phyloP scores from a whole-genome alignment of 306 rosid species.

The Mimosa bimucronata region DNA sequence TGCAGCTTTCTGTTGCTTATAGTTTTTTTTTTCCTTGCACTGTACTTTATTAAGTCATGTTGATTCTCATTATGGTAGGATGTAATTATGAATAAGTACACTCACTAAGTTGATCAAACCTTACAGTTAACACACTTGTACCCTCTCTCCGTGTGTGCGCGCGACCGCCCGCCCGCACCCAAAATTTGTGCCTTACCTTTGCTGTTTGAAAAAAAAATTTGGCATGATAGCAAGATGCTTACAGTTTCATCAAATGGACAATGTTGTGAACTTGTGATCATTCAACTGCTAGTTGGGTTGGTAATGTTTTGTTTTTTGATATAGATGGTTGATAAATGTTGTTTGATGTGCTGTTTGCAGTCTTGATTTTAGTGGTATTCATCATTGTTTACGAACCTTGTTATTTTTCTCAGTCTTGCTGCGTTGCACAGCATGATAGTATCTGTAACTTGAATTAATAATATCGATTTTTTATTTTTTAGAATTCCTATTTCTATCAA shows the following conservation, averaged over 20 bases:
- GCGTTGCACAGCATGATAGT: conserved; percentile 2
- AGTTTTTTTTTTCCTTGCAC: not conserved
- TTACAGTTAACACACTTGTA: not conserved
- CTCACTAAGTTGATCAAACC: not conserved
- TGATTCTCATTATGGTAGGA: not conserved
- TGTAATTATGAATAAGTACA: not conserved
- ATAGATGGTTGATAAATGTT: not conserved
- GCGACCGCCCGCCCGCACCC: too few relatives aligned
- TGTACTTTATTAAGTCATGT: not conserved
- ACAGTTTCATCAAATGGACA: not conserved
- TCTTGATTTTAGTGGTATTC: not conserved
- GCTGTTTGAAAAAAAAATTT: not conserved
- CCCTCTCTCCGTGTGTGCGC: too few relatives aligned
- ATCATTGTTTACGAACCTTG: not conserved
- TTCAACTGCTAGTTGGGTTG: not conserved
- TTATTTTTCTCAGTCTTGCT: conserved; percentile 8
- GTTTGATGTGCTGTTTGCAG: not conserved
- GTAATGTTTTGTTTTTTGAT: not conserved
- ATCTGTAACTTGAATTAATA: conserved; percentile 7
- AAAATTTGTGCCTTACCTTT: not conserved
- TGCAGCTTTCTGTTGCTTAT: not conserved
- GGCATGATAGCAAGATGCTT: not conserved
- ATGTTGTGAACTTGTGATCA: not conserved
- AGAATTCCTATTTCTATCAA: conserved; percentile 71
- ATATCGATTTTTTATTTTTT: conserved; percentile 27